Percentiles rank a stretch among this genome's conserved stretches.
Conservation (phyloP, 192 early-diverging fungal genomes). For the Backusella mclennaniae region DNA sequence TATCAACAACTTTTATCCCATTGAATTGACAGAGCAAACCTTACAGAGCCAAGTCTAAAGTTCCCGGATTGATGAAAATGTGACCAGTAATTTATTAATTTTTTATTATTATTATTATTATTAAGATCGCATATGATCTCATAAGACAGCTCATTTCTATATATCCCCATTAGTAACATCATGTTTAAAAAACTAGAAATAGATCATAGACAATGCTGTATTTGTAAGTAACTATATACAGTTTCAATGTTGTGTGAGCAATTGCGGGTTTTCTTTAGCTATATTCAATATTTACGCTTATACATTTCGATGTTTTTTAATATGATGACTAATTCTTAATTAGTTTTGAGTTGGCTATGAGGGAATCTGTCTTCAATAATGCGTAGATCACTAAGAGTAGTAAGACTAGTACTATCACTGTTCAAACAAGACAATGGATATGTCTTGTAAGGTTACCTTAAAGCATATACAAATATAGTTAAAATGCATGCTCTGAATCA, state of each 20-base stretch:
- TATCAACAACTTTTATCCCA: neutral
- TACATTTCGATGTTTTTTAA: neutral
- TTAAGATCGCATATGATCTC: neutral
- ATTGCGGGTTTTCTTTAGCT: neutral
- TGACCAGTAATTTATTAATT: neutral
- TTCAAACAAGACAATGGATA: too few species aligned
- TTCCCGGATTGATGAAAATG: neutral
- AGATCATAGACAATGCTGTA: too few species aligned
- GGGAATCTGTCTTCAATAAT: neutral
- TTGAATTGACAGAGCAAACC: neutral
- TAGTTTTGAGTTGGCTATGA: neutral
- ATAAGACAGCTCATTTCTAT: neutral
- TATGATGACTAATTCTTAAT: neutral
- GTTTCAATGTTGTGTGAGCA: neutral
- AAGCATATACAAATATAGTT: neutral
- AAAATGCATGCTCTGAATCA: too few species aligned
- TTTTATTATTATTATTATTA: neutral
- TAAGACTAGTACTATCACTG: too few species aligned
- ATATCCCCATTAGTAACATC: neutral
- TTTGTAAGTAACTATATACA: too few species aligned
- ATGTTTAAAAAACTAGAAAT: too few species aligned
- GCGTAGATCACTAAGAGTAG: too few species aligned
- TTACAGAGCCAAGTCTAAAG: neutral
- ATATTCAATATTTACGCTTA: neutral
- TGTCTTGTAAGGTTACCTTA: neutral